phyloP scores from a whole-genome alignment of 257 asterid species.

The Penstemon eatonii region DNA sequence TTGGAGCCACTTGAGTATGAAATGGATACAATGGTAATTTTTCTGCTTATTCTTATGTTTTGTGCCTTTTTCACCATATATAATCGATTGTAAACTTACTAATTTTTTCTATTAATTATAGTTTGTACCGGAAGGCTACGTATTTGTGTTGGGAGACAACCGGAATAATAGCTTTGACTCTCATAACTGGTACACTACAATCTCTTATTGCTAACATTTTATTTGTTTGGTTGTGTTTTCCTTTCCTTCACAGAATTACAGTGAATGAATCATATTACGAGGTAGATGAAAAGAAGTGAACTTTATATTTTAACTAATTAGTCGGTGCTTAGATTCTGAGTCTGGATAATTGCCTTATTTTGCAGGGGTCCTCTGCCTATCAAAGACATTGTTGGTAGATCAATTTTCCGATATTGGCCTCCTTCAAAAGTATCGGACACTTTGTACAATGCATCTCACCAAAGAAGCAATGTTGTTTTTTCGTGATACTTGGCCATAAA shows the following conservation, averaged over 20 bases:
- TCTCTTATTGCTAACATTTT: not conserved
- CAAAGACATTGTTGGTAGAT: conserved; percentile 60
- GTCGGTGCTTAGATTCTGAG: not conserved
- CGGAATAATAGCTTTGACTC: conserved; percentile 95
- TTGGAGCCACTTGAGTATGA: conserved; percentile 87
- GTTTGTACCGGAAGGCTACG: conserved; percentile 90
- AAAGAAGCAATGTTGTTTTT: conserved; percentile 33
- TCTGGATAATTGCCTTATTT: not conserved
- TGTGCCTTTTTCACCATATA: conserved; percentile 3
- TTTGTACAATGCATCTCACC: conserved; percentile 37
- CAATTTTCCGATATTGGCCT: conserved; percentile 81
- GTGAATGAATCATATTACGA: not conserved
- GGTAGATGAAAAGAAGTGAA: too few relatives aligned
- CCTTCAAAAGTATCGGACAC: conserved; percentile 66
- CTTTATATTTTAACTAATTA: too few relatives aligned
- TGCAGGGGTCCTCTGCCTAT: conserved; percentile 86
- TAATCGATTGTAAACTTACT: conserved; percentile 13
- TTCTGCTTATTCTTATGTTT: conserved; percentile 16
- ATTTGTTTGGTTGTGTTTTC: not conserved
- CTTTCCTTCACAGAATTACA: not conserved
- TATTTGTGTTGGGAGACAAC: conserved; percentile 95
- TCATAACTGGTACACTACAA: conserved; percentile 63
- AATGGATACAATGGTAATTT: conserved; percentile 70
- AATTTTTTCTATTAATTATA: conserved; percentile 30
- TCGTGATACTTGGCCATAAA: conserved; percentile 31